Base-by-base conservation (phyloP, 805 yeast species). In the Myxozyma nipponensis region DNA sequence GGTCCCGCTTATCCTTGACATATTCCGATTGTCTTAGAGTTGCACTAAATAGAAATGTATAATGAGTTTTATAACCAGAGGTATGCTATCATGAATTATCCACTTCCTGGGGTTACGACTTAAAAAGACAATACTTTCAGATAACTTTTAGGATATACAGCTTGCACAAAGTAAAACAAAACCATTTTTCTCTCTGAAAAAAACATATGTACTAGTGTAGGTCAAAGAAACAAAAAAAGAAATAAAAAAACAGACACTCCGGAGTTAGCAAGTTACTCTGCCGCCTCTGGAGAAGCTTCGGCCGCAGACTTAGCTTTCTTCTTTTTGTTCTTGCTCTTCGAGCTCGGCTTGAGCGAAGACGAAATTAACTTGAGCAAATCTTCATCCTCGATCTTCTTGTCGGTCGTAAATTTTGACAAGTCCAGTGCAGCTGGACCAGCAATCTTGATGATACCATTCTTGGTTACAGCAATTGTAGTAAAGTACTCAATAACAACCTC, bases 391-490 rank as follows among this genome's bases (percentile, higher is more conserved):
- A 82, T 67, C 61, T 69, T 69, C 72, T 81, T 79, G 25, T 80
- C 83, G 46, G 83, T 70, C 63, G 77, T 72, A 69, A 82, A 73
- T 50, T 72, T 66, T 52, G 77, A 73, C 56, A 83, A 77, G 49
- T 73, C 66, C 30, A 72, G 72, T 13, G 54, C 44, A 36, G 62
- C 59, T n/a, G 66, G 64, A 18, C 86, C 78, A 43, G 89, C 77
- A 62, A 80, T 74, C 70, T 78, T 81, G 60, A 82, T 78, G 61
- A 81, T 71, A 44, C 91, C 91, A 61, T 79, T 79, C 70, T 81
- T 81, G 66, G 89, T 84, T 62, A 85, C 67, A 32, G 84, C 89
- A 62, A 84, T 77, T 42, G 91, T 85, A 59, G 87, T 78, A 72
- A 81, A 84, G 66, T 72, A 81, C 72, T 84, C 88, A 28, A 85